Percentiles rank a stretch among this genome's conserved stretches.
phyloP scores from a whole-genome alignment of 2,329 filamentous ascomycete species.

The Aspergillus melleus region DNA sequence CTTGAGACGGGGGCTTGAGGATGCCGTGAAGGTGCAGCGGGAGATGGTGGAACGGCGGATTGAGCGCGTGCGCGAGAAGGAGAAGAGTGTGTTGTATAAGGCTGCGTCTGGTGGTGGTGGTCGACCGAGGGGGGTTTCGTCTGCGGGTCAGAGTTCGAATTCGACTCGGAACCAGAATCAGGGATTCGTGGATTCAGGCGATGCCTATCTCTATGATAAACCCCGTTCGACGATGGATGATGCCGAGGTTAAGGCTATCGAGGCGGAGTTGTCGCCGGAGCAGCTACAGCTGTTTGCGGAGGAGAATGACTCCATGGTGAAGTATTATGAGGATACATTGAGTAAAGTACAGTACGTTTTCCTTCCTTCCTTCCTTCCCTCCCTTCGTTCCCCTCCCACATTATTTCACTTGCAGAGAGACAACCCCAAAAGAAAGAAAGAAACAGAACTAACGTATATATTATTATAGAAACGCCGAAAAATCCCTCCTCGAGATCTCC shows the following conservation, averaged over 20 bases:
- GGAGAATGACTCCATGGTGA: slow-evolving; percentile 89
- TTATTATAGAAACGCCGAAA: slow-evolving; percentile 71
- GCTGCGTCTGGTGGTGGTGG: slow-evolving; percentile 26
- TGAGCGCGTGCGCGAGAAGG: slow-evolving; percentile 82
- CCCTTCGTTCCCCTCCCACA: neutral
- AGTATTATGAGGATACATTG: slow-evolving; percentile 90
- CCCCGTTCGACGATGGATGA: slow-evolving; percentile 23
- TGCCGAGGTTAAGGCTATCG: slow-evolving; percentile 41
- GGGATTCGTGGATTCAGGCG: slow-evolving; percentile 10
- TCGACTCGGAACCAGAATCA: neutral
- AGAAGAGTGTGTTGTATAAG: slow-evolving; percentile 79
- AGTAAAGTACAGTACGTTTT: slow-evolving; percentile 82
- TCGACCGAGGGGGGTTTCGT: slow-evolving; percentile 6
- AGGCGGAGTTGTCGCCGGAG: slow-evolving; percentile 70
- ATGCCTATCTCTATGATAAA: slow-evolving; percentile 24
- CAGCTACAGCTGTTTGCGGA: slow-evolving; percentile 91
- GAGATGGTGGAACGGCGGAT: slow-evolving; percentile 91
- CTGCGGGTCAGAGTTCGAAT: neutral
- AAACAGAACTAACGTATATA: slow-evolving; percentile 3
- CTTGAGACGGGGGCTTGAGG: slow-evolving; percentile 71
- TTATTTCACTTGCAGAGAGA: neutral
- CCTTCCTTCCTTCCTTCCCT: neutral
- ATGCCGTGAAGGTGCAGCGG: slow-evolving; percentile 75
- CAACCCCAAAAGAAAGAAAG: too few species aligned
- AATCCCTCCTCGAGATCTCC: slow-evolving; percentile 86